Evolutionary conservation across 768 basidiomycete species (phyloP), one percentile per base, ranked within the genome.

Genomic region (Russula brevipes): DNA sequence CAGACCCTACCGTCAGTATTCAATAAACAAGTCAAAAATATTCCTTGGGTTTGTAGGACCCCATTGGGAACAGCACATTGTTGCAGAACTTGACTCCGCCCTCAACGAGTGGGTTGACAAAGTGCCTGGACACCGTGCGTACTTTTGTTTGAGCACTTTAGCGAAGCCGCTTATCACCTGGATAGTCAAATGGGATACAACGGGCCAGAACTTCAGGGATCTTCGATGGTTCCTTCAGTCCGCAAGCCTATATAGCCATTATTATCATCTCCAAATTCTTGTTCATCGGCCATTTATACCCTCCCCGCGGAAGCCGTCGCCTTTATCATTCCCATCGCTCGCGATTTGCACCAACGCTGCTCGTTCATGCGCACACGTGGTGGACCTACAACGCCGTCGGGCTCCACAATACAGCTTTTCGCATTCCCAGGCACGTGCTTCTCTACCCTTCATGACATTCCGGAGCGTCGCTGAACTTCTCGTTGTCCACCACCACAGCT

Each of bases 1-100:
- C 44, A 59, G 24, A 3, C 11, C 3, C 51, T 19, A 31, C 31
- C 17, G 16, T 31, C 24, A 89, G 89, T 93, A 93, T 72, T 82
- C 88, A 14, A 85, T 87, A 67, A 89, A 85, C 73, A 84, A 83
- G 68, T 80, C 81, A 2, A 82, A 82, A 68, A 76, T 85, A 8
- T 73, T 85, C 5, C 75, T 82, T 38, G 81, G 82, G 49, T 79
- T 80, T 54, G 76, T 77, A 19, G 77, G 85, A 58, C 76, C 64
- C 64, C 74, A 85, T 58, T 89, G 85, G 75, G 75, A 74, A 44
- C 73, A 75, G 49, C 72, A 72, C 36, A 75, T 78, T 31, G 78
- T 82, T 8, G 77, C 79, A 8, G 80, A 80, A 55, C 72, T 82
- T 11, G 80, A 82, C 67, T 77, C 77, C 16, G 73, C 75, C 2